A percentile compares a stretch with the other conserved stretches of the same genome.
Evolutionary conservation across 2,329 filamentous ascomycete genomes (phyloP).

Genomic region (Fusarium palustre): DNA sequence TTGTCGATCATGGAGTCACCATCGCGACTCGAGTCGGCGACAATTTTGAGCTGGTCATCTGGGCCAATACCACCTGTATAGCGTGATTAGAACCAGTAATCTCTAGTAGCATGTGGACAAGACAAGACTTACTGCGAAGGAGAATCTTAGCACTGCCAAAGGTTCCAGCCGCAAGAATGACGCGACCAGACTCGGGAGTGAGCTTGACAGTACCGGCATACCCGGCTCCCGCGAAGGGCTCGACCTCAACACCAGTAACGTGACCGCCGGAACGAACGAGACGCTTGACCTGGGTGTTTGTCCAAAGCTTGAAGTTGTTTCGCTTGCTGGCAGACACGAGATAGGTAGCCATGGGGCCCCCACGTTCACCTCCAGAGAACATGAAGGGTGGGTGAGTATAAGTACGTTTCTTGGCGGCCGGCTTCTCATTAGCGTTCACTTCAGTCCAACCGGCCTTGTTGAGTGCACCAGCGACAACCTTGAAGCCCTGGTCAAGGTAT

Average conservation of each 20-base stretch:
- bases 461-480: slow-evolving; percentile 12
- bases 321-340: slow-evolving; percentile 10
- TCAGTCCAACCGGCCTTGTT: slow-evolving; percentile 4
- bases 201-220: slow-evolving; percentile 15
- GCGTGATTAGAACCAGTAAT: not conserved
- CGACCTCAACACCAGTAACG: slow-evolving; percentile 6
- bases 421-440: slow-evolving; percentile 5
- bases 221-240: slow-evolving; percentile 8
- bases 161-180: slow-evolving; percentile 11
- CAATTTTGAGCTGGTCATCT: slow-evolving; percentile 11
- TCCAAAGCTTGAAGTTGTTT: slow-evolving; percentile 15
- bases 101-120: fast-evolving
- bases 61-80: slow-evolving; percentile 9
- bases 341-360: slow-evolving; percentile 11
- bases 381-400: slow-evolving; percentile 11
- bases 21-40: slow-evolving; percentile 5
- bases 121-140: slow-evolving; percentile 7
- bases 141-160: slow-evolving; percentile 18
- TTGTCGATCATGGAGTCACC: slow-evolving; percentile 11
- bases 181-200: slow-evolving; percentile 18
- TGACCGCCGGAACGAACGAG: slow-evolving; percentile 16
- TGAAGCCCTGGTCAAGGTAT: slow-evolving; percentile 16
- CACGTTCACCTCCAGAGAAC: slow-evolving; percentile 11
- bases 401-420: not conserved
- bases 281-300: slow-evolving; percentile 16